Percentiles rank a stretch among this genome's conserved stretches.
Conservation (phyloP, 2,329 filamentous ascomycete species). For the Monosporascus sp. region DNA sequence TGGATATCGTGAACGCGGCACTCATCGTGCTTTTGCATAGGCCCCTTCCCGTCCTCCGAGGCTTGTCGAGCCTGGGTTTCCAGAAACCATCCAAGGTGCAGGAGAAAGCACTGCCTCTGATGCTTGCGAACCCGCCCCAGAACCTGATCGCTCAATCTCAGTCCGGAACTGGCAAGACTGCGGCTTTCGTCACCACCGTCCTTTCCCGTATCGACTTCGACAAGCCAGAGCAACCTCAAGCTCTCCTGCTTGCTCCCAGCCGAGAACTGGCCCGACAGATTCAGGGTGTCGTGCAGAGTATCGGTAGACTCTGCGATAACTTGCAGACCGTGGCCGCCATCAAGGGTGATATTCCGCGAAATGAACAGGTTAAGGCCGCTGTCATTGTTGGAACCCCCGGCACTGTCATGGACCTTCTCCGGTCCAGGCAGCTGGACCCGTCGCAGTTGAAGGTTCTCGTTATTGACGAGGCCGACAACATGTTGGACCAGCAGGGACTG, state of each 20-base stretch:
- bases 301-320: slow-evolving; percentile 77
- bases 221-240: slow-evolving; percentile 68
- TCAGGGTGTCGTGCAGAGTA: slow-evolving; percentile 72
- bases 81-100: slow-evolving; percentile 97
- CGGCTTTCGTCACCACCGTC: slow-evolving; percentile 90
- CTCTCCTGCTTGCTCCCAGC: slow-evolving; percentile 83
- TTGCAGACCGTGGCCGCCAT: slow-evolving; percentile 78
- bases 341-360: slow-evolving; percentile 67
- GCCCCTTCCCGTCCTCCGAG: slow-evolving; percentile 54
- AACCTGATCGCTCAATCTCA: slow-evolving; percentile 99
- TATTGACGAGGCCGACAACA: slow-evolving; percentile 96
- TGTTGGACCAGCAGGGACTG: slow-evolving; percentile 92
- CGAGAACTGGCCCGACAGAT: slow-evolving; percentile 95
- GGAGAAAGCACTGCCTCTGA: slow-evolving; percentile 85
- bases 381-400: slow-evolving; percentile 92
- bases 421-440: slow-evolving; percentile 67
- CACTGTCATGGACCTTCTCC: slow-evolving; percentile 83
- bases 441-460: slow-evolving; percentile 75
- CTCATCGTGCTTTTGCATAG: slow-evolving; percentile 8
- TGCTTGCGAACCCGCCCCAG: slow-evolving; percentile 77
- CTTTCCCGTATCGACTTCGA: slow-evolving; percentile 77
- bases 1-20: not conserved
- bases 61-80: slow-evolving; percentile 78
- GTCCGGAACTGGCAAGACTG: slow-evolving; percentile 96
- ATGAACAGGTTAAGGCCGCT: slow-evolving; percentile 64